Base-by-base conservation (phyloP, 192 early-diverging fungal species). In the Coemansia erecta region DNA sequence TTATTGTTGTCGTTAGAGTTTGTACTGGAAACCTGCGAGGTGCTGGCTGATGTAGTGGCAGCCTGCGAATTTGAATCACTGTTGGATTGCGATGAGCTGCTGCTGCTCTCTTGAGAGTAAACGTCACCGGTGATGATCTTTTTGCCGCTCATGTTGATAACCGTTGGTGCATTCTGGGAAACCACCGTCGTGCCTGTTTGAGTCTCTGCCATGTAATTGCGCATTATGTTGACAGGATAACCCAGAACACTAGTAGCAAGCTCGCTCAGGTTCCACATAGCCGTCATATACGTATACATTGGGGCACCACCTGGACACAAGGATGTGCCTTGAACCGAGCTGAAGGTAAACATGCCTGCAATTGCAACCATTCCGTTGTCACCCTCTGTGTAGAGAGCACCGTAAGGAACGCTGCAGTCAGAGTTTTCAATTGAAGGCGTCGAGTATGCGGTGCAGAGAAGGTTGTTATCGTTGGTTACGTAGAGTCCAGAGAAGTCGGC, bases 221-320 rank as follows among this genome's bases (percentile, higher is more conserved):
- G 1, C 51, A 53, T 33, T n/a, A 53, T 5, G 33, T 53, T 31
- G 1, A 53, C 26, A 0, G 51, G 51, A 33, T 53, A 53, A 1
- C 51, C 51, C 28, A 53, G 18, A 7, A 53, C 37, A 11, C 18
- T 40, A 4, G 53, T 54, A 40, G 53, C 53, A 39, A 54, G 35
- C 35, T 8, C 2, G 18, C 35, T 33, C 1, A 40, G 35, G 18
- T 40, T 21, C 53, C 53, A 54, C 14, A 54, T 28, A n/a, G 19
- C 14, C 0, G 35, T 54, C 3, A 21, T 12, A 37, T 19, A 40
- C 8, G 31, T 40, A 17, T 54, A 54, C 13, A 11, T n/a, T 1
- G 2, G 12, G 1, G 35, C 12, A 11, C 48, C 37, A 4, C 48
- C 48, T 14, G 22, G 4, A 35, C 51, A 35, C 19, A 55, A 14